phyloP scores from a whole-genome alignment of 2,329 filamentous ascomycete genomes.

The Periconia macrospinosa region DNA sequence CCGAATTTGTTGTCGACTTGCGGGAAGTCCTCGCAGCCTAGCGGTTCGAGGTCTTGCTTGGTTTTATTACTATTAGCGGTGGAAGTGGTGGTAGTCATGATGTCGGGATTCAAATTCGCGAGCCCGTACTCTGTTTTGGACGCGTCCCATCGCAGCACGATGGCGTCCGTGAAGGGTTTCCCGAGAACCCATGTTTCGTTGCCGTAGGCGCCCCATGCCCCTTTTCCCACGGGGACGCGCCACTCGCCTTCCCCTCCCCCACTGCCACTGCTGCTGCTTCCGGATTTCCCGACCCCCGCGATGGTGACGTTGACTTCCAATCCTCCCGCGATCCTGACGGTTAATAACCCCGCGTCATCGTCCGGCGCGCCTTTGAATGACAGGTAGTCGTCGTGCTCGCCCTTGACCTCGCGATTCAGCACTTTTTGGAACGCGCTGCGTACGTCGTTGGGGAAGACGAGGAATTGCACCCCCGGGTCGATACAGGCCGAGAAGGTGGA shows the following conservation, averaged over 20 bases:
- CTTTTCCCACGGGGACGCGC: slow-evolving; percentile 14
- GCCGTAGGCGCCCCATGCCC: slow-evolving; percentile 19
- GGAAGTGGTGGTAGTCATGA: neutral
- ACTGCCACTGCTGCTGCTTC: too few species aligned
- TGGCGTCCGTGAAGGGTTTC: slow-evolving; percentile 16
- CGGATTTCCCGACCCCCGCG: slow-evolving; percentile 6
- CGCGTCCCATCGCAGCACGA: slow-evolving; percentile 18
- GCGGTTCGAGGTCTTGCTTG: slow-evolving; percentile 10
- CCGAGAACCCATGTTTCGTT: slow-evolving; percentile 14
- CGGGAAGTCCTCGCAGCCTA: slow-evolving; percentile 20
- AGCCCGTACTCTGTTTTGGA: slow-evolving; percentile 15
- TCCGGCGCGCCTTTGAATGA: slow-evolving; percentile 2
- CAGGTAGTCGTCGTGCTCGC: slow-evolving; percentile 9
- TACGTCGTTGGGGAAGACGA: slow-evolving; percentile 13
- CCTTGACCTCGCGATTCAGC: slow-evolving; percentile 3
- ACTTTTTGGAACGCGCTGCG: slow-evolving; percentile 4
- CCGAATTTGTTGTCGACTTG: slow-evolving; percentile 1
- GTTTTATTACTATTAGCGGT: neutral
- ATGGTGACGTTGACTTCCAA: slow-evolving; percentile 15
- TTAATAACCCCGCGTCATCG: slow-evolving; percentile 7
- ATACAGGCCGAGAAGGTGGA: slow-evolving; percentile 17
- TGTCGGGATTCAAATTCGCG: slow-evolving; percentile 8
- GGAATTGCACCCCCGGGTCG: slow-evolving; percentile 17
- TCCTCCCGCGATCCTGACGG: slow-evolving; percentile 13
- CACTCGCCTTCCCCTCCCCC: slow-evolving; percentile 1